A percentile compares a stretch with the other conserved stretches of the same genome.
Evolutionary conservation across 164 flowering plant species (phyloP).

Genomic region (Vitis rupestris): DNA sequence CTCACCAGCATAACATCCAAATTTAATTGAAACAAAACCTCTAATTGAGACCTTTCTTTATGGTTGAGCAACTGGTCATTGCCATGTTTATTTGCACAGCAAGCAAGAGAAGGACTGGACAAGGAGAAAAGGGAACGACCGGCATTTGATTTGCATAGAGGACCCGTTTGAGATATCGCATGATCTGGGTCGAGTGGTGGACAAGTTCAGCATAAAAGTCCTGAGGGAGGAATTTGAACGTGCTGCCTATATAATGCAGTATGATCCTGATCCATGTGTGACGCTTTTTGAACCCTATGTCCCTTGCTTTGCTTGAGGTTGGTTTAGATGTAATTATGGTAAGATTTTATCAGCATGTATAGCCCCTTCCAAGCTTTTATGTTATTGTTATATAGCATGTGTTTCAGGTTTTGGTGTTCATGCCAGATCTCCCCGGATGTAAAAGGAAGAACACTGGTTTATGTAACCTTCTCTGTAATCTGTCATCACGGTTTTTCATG

Average conservation of each 20-base stretch:
- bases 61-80: too few relatives aligned
- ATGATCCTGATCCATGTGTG: slow-evolving; percentile 69
- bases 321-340: slow-evolving; percentile 14
- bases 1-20: background rate
- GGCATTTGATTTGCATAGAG: slow-evolving; percentile 95
- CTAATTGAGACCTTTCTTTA: background rate
- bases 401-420: background rate
- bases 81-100: slow-evolving; percentile 36
- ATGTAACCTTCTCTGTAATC: too few relatives aligned
- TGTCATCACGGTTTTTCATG: too few relatives aligned
- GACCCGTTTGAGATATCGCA: slow-evolving; percentile 87
- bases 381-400: background rate
- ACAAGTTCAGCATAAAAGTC: slow-evolving; percentile 71
- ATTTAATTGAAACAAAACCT: background rate
- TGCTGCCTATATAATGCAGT: slow-evolving; percentile 79
- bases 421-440: background rate
- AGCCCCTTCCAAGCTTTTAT: background rate
- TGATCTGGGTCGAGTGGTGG: slow-evolving; percentile 95
- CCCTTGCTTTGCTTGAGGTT: background rate
- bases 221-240: slow-evolving; percentile 89
- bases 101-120: slow-evolving; percentile 92
- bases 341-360: slow-evolving; percentile 10
- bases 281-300: slow-evolving; percentile 72
- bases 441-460: background rate
- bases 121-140: slow-evolving; percentile 82